Conservation (phyloP, 768 basidiomycete genomes). For the Trametes maxima region DNA sequence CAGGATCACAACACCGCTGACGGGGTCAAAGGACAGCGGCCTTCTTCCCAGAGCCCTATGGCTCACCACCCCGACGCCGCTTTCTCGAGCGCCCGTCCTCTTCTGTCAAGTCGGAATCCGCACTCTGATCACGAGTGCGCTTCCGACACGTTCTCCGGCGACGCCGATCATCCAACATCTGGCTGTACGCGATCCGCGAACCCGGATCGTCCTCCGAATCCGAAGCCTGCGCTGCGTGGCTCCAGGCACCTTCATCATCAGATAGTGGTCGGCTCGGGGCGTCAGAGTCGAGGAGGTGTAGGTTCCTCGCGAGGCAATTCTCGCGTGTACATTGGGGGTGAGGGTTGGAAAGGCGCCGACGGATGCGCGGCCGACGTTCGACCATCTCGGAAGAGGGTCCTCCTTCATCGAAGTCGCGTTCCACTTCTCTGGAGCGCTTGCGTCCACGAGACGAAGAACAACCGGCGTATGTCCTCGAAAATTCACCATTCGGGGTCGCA, state of each 20-base stretch:
- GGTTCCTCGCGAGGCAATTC: neutral
- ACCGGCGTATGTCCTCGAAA: too few species aligned
- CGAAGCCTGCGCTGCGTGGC: slow-evolving; percentile 1
- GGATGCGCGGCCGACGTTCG: neutral
- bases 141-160: too few species aligned
- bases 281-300: neutral
- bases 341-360: neutral
- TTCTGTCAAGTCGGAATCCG: too few species aligned
- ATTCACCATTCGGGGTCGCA: too few species aligned
- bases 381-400: neutral
- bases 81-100: too few species aligned
- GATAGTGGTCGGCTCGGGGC: neutral
- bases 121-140: too few species aligned
- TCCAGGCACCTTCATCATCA: slow-evolving; percentile 7
- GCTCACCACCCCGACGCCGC: too few species aligned
- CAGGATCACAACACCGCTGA: neutral
- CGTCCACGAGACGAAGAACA: too few species aligned
- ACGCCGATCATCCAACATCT: too few species aligned
- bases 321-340: slow-evolving; percentile 5
- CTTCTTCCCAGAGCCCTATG: too few species aligned
- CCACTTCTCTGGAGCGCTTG: neutral
- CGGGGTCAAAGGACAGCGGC: neutral
- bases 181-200: too few species aligned
- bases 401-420: neutral
- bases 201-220: neutral